Evolutionary conservation across 768 basidiomycete species (phyloP), one percentile per base, ranked within the genome.

Genomic region (Xerocomellus dryophilus): DNA sequence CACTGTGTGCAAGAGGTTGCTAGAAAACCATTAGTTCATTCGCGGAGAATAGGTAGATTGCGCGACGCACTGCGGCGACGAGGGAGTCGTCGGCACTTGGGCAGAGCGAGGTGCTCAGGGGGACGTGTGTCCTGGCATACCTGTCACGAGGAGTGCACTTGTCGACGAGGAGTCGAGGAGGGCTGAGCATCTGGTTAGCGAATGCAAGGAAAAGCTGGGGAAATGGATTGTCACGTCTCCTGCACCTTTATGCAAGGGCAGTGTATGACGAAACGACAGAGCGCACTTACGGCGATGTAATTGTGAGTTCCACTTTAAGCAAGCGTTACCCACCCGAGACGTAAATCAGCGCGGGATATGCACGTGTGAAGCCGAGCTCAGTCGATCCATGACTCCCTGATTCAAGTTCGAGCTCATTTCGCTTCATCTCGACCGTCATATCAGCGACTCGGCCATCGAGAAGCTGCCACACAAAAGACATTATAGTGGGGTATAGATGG

Each of bases 101-200:
- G 32, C 57, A 60, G 36, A 68, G 57, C 11, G 68, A 61, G 7
- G 35, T 63, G 55, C 59, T 63, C 50, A 70, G 56, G 53, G 67
- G 60, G 4, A 71, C 29, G 18, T 70, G 66, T 2, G 70, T 70
- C 53, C 63, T 53, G 23, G 69, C 69, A 56, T 69, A 70, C 61
- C 61, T 68, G 47, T 70, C 69, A 15, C 69, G 70, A 8, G 69
- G 69, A 2, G 69, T 72, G 38, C 69, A 70, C 56, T 69, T 69
- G 52, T 70, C 69, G 40, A 70, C 64, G 36, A 70, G 58, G 34
- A 68, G 66, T 53, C 69, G 62, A 17, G 70, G 54, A 27, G 66
- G 17, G 23, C 47, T 63, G 49, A 62, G 15, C 52, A 66, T 62
- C 7, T 44, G 25, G 60, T 44, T 45, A 39, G 45, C 40, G 38